Base-by-base conservation (phyloP, 495 filamentous ascomycete species). In the Chaetomium fimeti region DNA sequence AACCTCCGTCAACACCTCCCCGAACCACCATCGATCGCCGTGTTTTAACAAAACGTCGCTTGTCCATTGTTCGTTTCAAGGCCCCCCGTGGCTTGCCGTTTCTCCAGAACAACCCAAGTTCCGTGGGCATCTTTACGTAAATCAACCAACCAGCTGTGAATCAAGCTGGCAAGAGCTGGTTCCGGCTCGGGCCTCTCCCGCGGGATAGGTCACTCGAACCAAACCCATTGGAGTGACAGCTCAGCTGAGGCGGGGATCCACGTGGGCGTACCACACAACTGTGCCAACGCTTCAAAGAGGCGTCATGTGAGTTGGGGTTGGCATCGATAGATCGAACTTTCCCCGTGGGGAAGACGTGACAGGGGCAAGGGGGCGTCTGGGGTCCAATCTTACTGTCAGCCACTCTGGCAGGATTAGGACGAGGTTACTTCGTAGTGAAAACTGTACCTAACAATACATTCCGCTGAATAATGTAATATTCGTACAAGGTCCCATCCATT, bases 331-430 rank as follows among this genome's bases (percentile, higher is more conserved):
- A 16, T 7, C 4, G 11, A 16, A 15, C 4, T 52, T 52, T 52
- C 49, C 49, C 49, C 49, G 24, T 52, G 49, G 49, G 49, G 49
- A 52, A 52, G 22, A 12, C 8, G 45, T 24, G n/a, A 5, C 45
- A 24, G 18, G 45, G 45, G 45, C 1, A 48, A 47, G 43, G 20
- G 11, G 22, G 11, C 48, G 22, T 13, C n/a, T 36, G 32, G 32
- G 32, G 32, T 36, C 32, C 32, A 32, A 32, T 32, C 7, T 7
- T 7, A 32, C 7, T 3, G 32, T 36, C 32, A 36, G 32, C 15
- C 40, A 18, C 40, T 43, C 11, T 43, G 40, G 2, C 13, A 43
- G 40, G 32, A 9, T 11, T 36, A 36, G 1, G 32, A 5, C 7
- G 7, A 36, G 32, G 7, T 36, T 36, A 36, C 5, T 36, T n/a